Conservation (phyloP, 2,329 filamentous ascomycete species). For the Microdochium bolleyi region DNA sequence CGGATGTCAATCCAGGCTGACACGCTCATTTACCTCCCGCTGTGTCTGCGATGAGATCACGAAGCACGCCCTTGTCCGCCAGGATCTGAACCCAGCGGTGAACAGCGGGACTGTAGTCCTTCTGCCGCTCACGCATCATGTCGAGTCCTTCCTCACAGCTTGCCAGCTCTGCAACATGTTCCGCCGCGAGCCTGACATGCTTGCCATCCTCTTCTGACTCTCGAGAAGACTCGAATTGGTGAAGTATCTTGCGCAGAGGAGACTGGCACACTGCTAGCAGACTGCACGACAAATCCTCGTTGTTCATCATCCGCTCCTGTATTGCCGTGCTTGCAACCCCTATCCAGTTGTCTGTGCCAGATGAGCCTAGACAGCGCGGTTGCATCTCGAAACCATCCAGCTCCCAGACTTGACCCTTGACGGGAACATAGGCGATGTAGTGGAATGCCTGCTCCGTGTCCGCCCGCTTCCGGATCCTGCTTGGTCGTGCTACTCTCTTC, state of each 20-base stretch:
- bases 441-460: conserved; percentile 65
- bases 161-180: conserved; percentile 40
- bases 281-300: conserved; percentile 63
- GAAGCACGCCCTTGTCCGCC: conserved; percentile 56
- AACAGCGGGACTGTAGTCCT: conserved; percentile 63
- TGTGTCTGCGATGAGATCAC: conserved; percentile 19
- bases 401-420: conserved; percentile 71
- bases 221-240: conserved; percentile 24
- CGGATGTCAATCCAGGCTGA: too few species aligned
- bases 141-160: conserved; percentile 38
- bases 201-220: conserved; percentile 15
- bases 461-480: not conserved
- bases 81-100: conserved; percentile 63
- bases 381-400: conserved; percentile 75
- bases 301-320: conserved; percentile 56
- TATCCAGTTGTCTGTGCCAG: conserved; percentile 53
- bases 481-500: conserved; percentile 20
- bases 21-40: not conserved
- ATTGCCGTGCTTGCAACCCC: conserved; percentile 56
- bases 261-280: conserved; percentile 68
- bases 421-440: conserved; percentile 82
- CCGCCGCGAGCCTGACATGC: conserved; percentile 30
- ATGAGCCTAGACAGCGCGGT: conserved; percentile 51
- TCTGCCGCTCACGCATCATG: conserved; percentile 45
- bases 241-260: conserved; percentile 44